phyloP scores from a whole-genome alignment of 768 basidiomycete species.

The Trametes punicea region DNA sequence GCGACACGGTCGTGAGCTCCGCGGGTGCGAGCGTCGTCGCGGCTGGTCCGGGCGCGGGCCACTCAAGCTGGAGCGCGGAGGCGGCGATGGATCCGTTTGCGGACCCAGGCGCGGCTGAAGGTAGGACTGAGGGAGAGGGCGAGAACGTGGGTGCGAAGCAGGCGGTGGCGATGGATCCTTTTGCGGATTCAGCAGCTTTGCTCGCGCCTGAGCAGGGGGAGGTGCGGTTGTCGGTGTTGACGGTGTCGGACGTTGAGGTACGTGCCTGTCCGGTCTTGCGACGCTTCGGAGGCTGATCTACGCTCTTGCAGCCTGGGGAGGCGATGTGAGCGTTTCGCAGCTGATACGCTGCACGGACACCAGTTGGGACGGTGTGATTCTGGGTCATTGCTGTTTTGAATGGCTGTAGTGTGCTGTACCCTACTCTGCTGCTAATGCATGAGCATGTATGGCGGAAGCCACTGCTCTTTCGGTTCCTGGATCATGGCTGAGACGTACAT shows the following conservation, averaged over 20 bases:
- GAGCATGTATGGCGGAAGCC: too few species aligned
- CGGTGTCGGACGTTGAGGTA: slow-evolving; percentile 4
- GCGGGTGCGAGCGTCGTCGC: slow-evolving; percentile 9
- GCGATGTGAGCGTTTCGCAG: slow-evolving; percentile 9
- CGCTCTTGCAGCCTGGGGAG: slow-evolving; percentile 4
- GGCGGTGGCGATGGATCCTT: slow-evolving; percentile 1
- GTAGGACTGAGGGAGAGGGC: not conserved
- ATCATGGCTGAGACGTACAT: too few species aligned
- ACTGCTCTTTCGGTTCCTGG: too few species aligned
- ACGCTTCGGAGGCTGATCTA: not conserved
- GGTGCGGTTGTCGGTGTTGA: slow-evolving; percentile 8
- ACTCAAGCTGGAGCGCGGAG: slow-evolving; percentile 16
- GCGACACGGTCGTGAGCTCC: slow-evolving; percentile 14
- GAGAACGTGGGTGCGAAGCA: not conserved
- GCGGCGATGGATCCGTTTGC: slow-evolving; percentile 5
- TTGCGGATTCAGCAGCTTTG: slow-evolving; percentile 9
- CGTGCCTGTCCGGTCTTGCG: not conserved
- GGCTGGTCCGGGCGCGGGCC: not conserved
- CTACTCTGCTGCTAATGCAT: not conserved
- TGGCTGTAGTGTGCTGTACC: not conserved
- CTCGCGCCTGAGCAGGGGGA: not conserved
- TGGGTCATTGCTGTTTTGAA: not conserved
- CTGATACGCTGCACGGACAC: not conserved
- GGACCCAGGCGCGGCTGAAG: not conserved
- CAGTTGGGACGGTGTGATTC: not conserved